Evolutionary conservation across 352 stramenopile species (phyloP), one percentile per base, ranked within the genome.

Genomic region (Pythium biforme): DNA sequence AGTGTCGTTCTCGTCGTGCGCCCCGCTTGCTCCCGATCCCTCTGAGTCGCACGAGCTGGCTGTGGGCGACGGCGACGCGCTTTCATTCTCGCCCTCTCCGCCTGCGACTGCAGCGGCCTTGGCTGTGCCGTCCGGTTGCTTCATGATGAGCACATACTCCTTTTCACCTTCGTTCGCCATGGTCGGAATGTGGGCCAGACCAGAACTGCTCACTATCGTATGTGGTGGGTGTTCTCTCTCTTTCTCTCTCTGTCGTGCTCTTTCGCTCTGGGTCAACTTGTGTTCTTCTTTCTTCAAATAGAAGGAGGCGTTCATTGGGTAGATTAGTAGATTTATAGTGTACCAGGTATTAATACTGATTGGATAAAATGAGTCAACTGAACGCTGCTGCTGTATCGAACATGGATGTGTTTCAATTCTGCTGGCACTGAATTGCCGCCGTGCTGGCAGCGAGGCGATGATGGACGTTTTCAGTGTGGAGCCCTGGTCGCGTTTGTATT

Each of bases 131-230:
- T 63, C 66, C 2, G 39, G 39, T 26, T 70, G 43, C 51, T 55
- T 67, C 41, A 81, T 53, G 58, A 91, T 75, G 58, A 91, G 85
- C 74, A 91, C 82, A 70, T 91, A 91, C 53, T 90, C 81, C 61
- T 87, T 83, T 61, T 88, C 78, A 20, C 52, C 64, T 63, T 66
- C 64, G n/a, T 63, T 54, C 3, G 41, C 23, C 55, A 62, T 62
- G 40, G 20, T 50, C 34, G 34, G 25, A 26, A 10, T 50, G 23
- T 11, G 20, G 40, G 17, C 19, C 40, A 50, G 20, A 15, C n/a
- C 20, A 50, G 22, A 26, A 50, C 20, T 50, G 23, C 8, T 50
- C 20, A 17, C n/a, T 19, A 26, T 3, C n/a, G n/a, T 50, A 20
- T 25, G 7, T 47, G 40, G 6, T 47, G 40, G 14, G 40, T 23